phyloP scores from a whole-genome alignment of 352 stramenopile species.

The Pythium pectinolyticum region DNA sequence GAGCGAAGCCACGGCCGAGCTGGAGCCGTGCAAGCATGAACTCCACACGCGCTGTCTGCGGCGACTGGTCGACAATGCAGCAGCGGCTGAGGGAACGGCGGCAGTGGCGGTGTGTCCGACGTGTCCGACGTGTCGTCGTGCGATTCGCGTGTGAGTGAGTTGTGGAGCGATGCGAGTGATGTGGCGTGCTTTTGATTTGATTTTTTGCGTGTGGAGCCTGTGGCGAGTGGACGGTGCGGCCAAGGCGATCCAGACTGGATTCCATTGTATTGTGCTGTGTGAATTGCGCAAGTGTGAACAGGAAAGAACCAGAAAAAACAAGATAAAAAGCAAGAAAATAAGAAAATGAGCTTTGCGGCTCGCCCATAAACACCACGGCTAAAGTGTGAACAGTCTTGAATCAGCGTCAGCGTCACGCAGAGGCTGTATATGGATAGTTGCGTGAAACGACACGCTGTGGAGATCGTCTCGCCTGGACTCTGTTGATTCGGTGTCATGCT shows the following conservation, averaged over 20 bases:
- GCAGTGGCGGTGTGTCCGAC: background rate
- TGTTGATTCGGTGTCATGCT: too few species aligned
- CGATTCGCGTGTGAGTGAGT: conserved; percentile 5
- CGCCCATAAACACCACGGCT: background rate
- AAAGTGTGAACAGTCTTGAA: background rate
- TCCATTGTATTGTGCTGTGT: background rate
- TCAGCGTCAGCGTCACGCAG: too few species aligned
- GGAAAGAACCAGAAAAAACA: background rate
- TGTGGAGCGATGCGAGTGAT: background rate
- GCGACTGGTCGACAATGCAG: conserved; percentile 4
- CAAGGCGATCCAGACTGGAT: too few species aligned
- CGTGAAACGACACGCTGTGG: too few species aligned
- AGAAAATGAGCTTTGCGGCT: background rate
- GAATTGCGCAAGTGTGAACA: too few species aligned
- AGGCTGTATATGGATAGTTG: too few species aligned
- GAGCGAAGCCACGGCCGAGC: conserved; percentile 47
- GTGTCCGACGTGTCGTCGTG: conserved; percentile 20
- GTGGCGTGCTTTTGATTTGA: background rate
- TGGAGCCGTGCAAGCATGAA: conserved; percentile 49
- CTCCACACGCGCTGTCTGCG: conserved; percentile 47
- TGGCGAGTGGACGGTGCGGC: too few species aligned
- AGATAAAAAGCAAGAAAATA: background rate
- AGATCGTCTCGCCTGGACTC: too few species aligned
- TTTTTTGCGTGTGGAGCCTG: background rate
- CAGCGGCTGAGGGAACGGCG: background rate